Percentiles rank a stretch among this genome's conserved stretches.
These are phyloP conservation scores for Priceomyces carsonii DNA, from an alignment of 805 yeast species.

Conservation along the genomic window DNA sequence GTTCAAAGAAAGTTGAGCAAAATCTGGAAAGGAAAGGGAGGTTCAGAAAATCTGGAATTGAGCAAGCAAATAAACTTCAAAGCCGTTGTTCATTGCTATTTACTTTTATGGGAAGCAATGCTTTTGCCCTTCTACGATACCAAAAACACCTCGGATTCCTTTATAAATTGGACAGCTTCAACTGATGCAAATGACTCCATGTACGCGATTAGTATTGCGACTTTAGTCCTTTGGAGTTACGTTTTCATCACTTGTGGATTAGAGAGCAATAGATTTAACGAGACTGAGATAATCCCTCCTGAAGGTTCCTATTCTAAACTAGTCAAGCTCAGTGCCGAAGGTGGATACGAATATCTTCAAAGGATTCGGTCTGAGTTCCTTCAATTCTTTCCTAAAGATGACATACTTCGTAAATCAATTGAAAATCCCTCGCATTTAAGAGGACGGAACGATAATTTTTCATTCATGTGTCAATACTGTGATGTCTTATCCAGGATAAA, in stretches of 20 bases:
- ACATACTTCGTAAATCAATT: conserved; percentile 20
- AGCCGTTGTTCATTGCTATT: conserved; percentile 39
- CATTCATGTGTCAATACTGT: conserved; percentile 33
- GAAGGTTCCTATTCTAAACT: conserved; percentile 22
- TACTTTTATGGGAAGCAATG: conserved; percentile 41
- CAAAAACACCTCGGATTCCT: conserved; percentile 8
- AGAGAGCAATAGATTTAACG: conserved; percentile 26
- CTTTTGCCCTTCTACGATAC: conserved; percentile 25
- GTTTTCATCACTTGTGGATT: conserved; percentile 32
- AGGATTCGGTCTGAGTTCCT: conserved; percentile 37
- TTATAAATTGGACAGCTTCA: conserved; percentile 30
- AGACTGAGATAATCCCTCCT: conserved; percentile 14
- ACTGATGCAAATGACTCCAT: conserved; percentile 37
- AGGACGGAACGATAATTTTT: conserved; percentile 21
- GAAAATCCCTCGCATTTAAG: conserved; percentile 22
- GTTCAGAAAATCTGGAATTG: conserved; percentile 14
- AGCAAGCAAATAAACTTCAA: conserved; percentile 33
- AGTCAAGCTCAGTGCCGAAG: conserved; percentile 31
- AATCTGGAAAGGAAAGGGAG: conserved; percentile 28
- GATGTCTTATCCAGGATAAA: conserved; percentile 32
- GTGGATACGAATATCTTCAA: conserved; percentile 35
- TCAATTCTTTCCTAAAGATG: conserved; percentile 23
- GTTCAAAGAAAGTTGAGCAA: conserved; percentile 34
- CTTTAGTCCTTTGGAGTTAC: conserved; percentile 42
- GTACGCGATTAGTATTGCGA: conserved; percentile 39